phyloP scores from a whole-genome alignment of 768 basidiomycete species.

The Leucosporidium creatinivorum region DNA sequence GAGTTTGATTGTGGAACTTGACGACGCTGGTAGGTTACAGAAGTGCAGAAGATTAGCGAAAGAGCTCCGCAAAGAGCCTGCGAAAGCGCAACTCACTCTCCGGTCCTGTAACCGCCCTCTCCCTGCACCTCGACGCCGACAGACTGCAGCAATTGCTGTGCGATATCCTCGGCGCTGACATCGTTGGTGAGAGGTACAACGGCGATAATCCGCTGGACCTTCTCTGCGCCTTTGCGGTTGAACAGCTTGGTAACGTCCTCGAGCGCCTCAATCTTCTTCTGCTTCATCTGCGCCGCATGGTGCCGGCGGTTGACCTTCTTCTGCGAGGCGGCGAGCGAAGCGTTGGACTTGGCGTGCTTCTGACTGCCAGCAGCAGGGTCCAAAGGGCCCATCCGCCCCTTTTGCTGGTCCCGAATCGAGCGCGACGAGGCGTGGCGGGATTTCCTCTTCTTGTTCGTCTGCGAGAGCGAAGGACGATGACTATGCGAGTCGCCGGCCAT shows the following conservation, averaged over 20 bases:
- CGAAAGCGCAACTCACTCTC: neutral
- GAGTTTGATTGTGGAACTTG: slow-evolving; percentile 64
- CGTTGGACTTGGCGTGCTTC: slow-evolving; percentile 24
- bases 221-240: slow-evolving; percentile 56
- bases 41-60: neutral
- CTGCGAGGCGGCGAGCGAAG: slow-evolving; percentile 50
- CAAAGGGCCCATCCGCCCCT: slow-evolving; percentile 43
- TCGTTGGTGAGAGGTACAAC: slow-evolving; percentile 75
- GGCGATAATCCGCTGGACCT: slow-evolving; percentile 75
- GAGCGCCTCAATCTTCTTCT: slow-evolving; percentile 60
- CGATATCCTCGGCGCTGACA: slow-evolving; percentile 51
- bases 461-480: slow-evolving; percentile 79
- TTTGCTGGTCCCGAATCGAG: slow-evolving; percentile 56
- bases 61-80: neutral
- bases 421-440: slow-evolving; percentile 60
- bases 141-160: slow-evolving; percentile 55
- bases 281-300: slow-evolving; percentile 73
- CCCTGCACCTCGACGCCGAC: slow-evolving; percentile 54
- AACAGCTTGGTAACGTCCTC: slow-evolving; percentile 70
- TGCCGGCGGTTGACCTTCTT: slow-evolving; percentile 70
- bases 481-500: slow-evolving; percentile 45
- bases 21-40: slow-evolving; percentile 55
- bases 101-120: neutral
- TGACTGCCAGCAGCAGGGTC: slow-evolving; percentile 9
- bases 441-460: slow-evolving; percentile 89